Base-by-base conservation (phyloP, 352 stramenopile species). In the Thraustochytrium striatum region DNA sequence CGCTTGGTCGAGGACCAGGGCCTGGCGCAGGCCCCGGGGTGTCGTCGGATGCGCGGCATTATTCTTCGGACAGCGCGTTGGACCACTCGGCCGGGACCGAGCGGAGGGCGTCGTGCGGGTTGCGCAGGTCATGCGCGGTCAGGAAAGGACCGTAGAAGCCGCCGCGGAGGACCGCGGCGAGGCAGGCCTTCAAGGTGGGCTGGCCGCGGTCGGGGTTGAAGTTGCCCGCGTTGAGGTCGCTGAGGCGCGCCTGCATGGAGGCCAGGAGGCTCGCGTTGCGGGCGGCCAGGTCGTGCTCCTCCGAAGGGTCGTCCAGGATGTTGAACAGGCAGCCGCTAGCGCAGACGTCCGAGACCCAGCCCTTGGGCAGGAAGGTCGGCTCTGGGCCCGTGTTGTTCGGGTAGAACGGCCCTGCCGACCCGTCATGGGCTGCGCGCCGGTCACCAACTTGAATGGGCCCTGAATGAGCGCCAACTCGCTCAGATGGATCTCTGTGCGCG, bases 251-350 rank as follows among this genome's bases (percentile, higher is more conserved):
- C 65, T 81, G 69, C 81, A 87, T 78, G 30, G 9, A 57, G 2
- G 83, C 33, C 32, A 87, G 38, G 0, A 36, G n/a, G 16, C 81
- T 39, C 7, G 73, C 39, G 41, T 81, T 35, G 9, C 25, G 1
- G n/a, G 21, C 28, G 3, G 83, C 58, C 8, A 87, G 28, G 47
- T 85, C 69, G 2, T 72, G 35, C n/a, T 65, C 61, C 53, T 87
- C 84, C 7, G 52, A 43, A 21, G 59, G 73, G 61, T 87, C 84
- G 8, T 72, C 32, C 8, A 65, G 44, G 39, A 87, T 62, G 78
- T 87, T 65, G 57, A 84, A 87, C 21, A 87, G 57, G 75, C 84
- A 87, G 21, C 61, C 82, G 62, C 81, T 38, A 38, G 9, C 43
- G 57, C 57, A 78, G 62, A 35, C 59, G 52, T 32, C 21, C 5